Percentiles rank a stretch among this genome's conserved stretches.
These are phyloP conservation scores for Trichosporon faecale DNA, from an alignment of 1,284 basidiomycete genomes.

Conservation along the genomic window DNA sequence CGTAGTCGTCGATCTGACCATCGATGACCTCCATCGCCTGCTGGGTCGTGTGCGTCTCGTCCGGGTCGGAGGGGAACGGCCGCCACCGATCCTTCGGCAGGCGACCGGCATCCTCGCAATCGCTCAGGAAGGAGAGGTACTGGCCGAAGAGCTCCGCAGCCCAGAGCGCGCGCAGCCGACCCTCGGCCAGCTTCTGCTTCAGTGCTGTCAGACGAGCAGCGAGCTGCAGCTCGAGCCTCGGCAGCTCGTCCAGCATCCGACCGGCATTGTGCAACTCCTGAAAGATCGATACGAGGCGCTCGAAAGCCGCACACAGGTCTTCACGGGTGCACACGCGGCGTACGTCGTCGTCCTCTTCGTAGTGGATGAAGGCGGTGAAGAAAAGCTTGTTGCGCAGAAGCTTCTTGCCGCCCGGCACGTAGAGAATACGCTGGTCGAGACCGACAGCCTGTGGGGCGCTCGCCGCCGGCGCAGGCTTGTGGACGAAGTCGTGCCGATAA, in stretches of 20 bases:
- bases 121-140: constrained; percentile 1
- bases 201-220: neutral
- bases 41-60: constrained; percentile 4
- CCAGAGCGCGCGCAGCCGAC: neutral
- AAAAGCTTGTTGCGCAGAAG: neutral
- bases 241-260: neutral
- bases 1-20: constrained; percentile 1
- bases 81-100: neutral
- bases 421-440: constrained; percentile 1
- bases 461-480: neutral
- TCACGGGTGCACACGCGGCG: constrained; percentile 1
- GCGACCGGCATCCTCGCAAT: neutral
- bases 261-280: constrained; percentile 1
- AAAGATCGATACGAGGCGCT: constrained; percentile 4
- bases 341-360: constrained; percentile 7
- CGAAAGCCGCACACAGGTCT: constrained; percentile 2
- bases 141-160: neutral
- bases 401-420: neutral
- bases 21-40: neutral
- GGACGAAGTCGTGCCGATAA: neutral
- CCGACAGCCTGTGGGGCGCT: constrained; percentile 1
- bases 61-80: neutral
- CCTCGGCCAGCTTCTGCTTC: neutral
- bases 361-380: constrained; percentile 2
- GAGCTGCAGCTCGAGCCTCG: constrained; percentile 4